Evolutionary conservation across 495 filamentous ascomycete genomes (phyloP), one percentile per base, ranked within the genome.

Genomic region (Lophium mytilinum): DNA sequence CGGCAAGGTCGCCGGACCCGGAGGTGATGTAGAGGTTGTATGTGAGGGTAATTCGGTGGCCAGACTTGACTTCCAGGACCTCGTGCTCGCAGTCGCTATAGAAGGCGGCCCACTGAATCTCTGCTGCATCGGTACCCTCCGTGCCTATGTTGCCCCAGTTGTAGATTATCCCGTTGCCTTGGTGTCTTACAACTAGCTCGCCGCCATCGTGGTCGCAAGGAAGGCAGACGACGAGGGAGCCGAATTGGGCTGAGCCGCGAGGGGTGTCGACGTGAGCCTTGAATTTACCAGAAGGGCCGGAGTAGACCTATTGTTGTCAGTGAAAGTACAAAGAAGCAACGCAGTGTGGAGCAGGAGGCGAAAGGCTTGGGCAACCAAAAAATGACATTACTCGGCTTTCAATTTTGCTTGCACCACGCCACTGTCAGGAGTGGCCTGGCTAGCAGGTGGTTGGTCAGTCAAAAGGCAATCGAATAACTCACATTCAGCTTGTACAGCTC

Each of bases 31-130:
- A 82, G 9, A 85, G 68, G 53, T 84, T 82, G 70, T 83, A 84
- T 0, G 80, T 84, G 18, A 84, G 62, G 0, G 79, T 84, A 24
- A 84, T 56, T 0, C 79, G 72, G 49, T 84, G 71, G 0, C 80
- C 80, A 7, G 63, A 55, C 0, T 69, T 78, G 41, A 84, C 71
- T n/a, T 72, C 67, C 6, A 74, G 65, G n/a, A 84, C 75, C 65
- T 84, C 80, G 63, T 84, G 81, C 60, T 80, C 75, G 57, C 77
- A 82, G 58, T 84, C 80, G 54, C 74, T 79, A 61, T 82, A 84
- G 66, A 85, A 85, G 1, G 81, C 80, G 0, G 76, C 79, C 80
- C 79, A 85, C 18, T 77, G 65, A 47, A 83, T 72, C 0, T 58
- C 70, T 0, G 21, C n/a, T 4, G 17, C 21, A 18, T 15, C 9